Base-by-base conservation (phyloP, 306 rosid genomes). In the Carpinus fangiana region DNA sequence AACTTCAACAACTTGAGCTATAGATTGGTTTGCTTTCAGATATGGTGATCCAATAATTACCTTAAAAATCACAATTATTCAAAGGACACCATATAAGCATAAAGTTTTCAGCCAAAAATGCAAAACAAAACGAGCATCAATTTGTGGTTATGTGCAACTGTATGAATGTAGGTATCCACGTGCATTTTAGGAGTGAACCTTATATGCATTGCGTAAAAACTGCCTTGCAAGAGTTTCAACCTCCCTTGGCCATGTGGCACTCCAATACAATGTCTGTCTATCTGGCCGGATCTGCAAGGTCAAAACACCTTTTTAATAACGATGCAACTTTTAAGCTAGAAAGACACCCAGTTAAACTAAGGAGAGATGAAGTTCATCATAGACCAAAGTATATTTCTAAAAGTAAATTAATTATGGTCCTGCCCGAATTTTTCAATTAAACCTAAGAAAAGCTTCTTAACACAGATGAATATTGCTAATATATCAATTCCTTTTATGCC, bases 201-300 rank as follows among this genome's bases (percentile, higher is more conserved):
- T 95, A 81, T 91, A 92, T 18, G 98, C 84, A 75, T 85, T 90
- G 56, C 84, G 89, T 82, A 95, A 85, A 80, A 95, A 95, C 88
- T 91, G 97, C 85, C 98, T 91, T 57, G 98, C 98, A 43, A 92
- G 86, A 76, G 86, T 73, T 87, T 95, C 98, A 85, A 95, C 98
- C 86, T 95, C 98, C 88, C 87, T 92, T 81, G 98, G 98, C 98
- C 98, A 95, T 14, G 98, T 95, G 79, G 98, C 98, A 84, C 98
- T 95, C 98, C 98, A 95, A 64, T 91, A 93, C 79, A 95, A 85
- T 50, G 98, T 95, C 90, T 95, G 98, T 78, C 98, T 88, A 86
- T 95, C 98, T 57, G 98, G 98, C 74, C 98, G 93, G 78, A 93
- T 90, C 98, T 95, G 88, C 70, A 54, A 86, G 81, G 75, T 75